Evolutionary conservation across 495 filamentous ascomycete species (phyloP), one percentile per base, ranked within the genome.

Genomic region (Podospora bellae-mahoneyi): DNA sequence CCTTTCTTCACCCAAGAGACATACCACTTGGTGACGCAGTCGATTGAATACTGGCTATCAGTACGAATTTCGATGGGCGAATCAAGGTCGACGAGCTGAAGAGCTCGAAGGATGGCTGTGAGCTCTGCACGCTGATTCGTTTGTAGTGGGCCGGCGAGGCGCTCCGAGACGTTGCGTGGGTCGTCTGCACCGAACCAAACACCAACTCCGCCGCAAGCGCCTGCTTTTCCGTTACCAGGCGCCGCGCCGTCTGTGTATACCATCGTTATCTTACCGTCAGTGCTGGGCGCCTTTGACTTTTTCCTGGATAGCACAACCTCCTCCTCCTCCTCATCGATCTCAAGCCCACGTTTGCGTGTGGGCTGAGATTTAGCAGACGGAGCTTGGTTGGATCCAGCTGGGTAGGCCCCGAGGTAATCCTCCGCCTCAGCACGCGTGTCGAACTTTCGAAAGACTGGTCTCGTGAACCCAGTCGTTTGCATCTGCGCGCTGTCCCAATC

Each of bases 81-180:
- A 79, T 75, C 88, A 2, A 69, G 39, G 28, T 58, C 58, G 2
- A 91, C 85, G 28, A 88, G 86, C 72, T 97, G 88, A 27, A 99
- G 84, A 6, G 92, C 92, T 62, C 94, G 90, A 4, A 90, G 81
- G 68, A 97, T 89, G 0, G 93, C 95, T 3, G 92, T 93, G 64
- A 99, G 82, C 77, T 99, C 95, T 18, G 95, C 95, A 4, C 95
- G 92, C 76, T 97, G 91, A 76, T 98, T 99, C 1, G 95, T 97
- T 76, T 99, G 95, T 10, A 82, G 78, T 13, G 82, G 78, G 53
- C 94, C 94, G 55, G 80, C 73, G 2, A 99, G 84, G 18, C 88
- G 86, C 74, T 97, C 94, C 20, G 92, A 93, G 64, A 97, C 84
- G 77, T 97, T 99, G 75, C 73, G 87, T 63, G 79, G 68, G 76